These are phyloP conservation scores for Eucalyptus victrix DNA, from an alignment of 345 rosid species.

Conservation along the genomic window DNA sequence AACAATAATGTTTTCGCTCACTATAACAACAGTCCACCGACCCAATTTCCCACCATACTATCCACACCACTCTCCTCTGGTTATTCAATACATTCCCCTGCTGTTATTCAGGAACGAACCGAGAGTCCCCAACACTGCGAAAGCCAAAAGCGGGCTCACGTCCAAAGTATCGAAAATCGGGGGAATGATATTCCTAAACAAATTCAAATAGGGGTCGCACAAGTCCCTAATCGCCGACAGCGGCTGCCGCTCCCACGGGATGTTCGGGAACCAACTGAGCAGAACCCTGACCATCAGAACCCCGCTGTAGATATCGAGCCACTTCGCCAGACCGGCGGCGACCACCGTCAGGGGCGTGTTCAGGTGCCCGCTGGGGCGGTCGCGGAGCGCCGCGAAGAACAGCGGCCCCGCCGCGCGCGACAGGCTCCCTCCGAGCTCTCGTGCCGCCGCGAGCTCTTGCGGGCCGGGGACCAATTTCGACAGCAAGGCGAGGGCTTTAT, in stretches of 20 bases:
- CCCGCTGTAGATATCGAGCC: constrained; percentile 86
- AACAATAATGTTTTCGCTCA: neutral
- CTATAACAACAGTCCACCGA: neutral
- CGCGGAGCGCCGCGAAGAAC: constrained; percentile 56
- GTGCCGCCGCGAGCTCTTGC: constrained; percentile 3
- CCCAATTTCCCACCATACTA: neutral
- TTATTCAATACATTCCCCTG: constrained; percentile 14
- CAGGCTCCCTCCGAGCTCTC: constrained; percentile 11
- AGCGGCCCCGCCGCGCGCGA: constrained; percentile 18
- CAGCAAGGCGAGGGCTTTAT: neutral
- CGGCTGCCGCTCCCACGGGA: constrained; percentile 88
- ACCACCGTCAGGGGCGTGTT: constrained; percentile 80
- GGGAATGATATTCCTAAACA: constrained; percentile 80
- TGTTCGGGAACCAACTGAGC: constrained; percentile 94
- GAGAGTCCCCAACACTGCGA: constrained; percentile 62
- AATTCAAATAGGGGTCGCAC: constrained; percentile 78
- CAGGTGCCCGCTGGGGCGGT: constrained; percentile 36
- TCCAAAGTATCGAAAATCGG: constrained; percentile 74
- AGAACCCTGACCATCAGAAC: constrained; percentile 87
- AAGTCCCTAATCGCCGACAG: constrained; percentile 72
- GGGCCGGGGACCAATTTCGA: constrained; percentile 6
- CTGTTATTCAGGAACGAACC: constrained; percentile 55
- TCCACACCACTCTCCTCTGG: neutral
- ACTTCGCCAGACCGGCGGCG: constrained; percentile 73
- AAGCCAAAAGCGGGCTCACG: constrained; percentile 76